Evolutionary conservation across 805 yeast species (phyloP).

Genomic region (Wickerhamia fluorescens): DNA sequence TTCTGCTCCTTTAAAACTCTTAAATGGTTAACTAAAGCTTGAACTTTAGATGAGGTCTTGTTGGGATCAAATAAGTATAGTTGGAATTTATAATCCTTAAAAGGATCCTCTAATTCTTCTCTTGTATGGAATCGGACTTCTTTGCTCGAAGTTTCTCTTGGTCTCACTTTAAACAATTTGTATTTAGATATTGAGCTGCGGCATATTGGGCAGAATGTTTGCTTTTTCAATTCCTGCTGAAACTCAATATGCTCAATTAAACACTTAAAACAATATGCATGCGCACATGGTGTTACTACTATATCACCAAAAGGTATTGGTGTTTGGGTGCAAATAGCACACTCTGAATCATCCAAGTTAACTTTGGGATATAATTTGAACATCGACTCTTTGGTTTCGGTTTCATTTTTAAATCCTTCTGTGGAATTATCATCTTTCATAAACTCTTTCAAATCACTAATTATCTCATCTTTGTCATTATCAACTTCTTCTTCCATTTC

Average conservation of each 20-base stretch:
- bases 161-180: constrained; percentile 39
- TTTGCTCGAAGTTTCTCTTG: constrained; percentile 14
- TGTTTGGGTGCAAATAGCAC: constrained; percentile 76
- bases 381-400: constrained; percentile 16
- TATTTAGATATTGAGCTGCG: constrained; percentile 46
- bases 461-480: constrained; percentile 1
- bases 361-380: constrained; percentile 22
- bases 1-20: constrained; percentile 45
- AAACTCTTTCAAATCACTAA: constrained; percentile 1
- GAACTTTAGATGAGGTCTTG: constrained; percentile 63
- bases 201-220: constrained; percentile 71
- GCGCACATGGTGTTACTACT: constrained; percentile 72
- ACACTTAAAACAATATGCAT: constrained; percentile 70
- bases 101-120: constrained; percentile 15
- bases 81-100: constrained; percentile 20
- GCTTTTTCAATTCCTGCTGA: constrained; percentile 42
- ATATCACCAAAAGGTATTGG: constrained; percentile 50
- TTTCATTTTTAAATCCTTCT: constrained; percentile 14
- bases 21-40: constrained; percentile 59
- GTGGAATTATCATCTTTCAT: constrained; percentile 6
- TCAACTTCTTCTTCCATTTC: constrained; percentile 45
- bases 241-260: constrained; percentile 67
- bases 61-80: constrained; percentile 41
- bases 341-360: constrained; percentile 49
- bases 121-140: constrained; percentile 25